Conservation (phyloP, 2,329 filamentous ascomycete genomes). For the Huntiella abstrusa region DNA sequence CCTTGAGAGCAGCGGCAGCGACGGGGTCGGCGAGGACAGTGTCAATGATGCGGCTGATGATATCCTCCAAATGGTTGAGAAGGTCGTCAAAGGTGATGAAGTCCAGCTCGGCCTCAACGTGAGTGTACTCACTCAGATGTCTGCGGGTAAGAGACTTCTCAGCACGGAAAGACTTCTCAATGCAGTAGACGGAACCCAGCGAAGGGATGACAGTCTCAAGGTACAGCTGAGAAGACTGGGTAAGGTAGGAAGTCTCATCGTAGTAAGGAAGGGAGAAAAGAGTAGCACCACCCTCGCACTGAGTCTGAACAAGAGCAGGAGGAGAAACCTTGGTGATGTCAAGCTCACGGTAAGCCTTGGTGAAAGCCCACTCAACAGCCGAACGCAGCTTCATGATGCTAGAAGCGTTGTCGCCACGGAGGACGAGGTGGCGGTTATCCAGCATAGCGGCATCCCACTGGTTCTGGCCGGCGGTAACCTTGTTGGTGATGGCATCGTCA, state of each 20-base stretch:
- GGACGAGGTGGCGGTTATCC: conserved; percentile 66
- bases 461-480: conserved; percentile 29
- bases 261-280: conserved; percentile 85
- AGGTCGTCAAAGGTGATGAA: conserved; percentile 88
- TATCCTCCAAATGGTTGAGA: conserved; percentile 65
- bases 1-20: conserved; percentile 54
- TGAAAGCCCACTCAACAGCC: conserved; percentile 63
- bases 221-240: conserved; percentile 92
- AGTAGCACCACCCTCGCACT: conserved; percentile 82
- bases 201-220: conserved; percentile 85
- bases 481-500: conserved; percentile 82
- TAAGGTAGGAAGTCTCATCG: conserved; percentile 77
- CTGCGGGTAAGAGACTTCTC: conserved; percentile 90
- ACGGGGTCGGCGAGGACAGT: conserved; percentile 53
- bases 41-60: conserved; percentile 75
- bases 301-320: conserved; percentile 81
- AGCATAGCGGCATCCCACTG: conserved; percentile 46
- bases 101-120: conserved; percentile 90
- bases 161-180: conserved; percentile 96
- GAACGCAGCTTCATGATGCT: conserved; percentile 75
- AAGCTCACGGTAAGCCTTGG: conserved; percentile 57
- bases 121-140: conserved; percentile 89
- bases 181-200: conserved; percentile 89
- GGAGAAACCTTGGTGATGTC: conserved; percentile 69
- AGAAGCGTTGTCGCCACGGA: conserved; percentile 70